phyloP scores from a whole-genome alignment of 495 filamentous ascomycete genomes.

The Aspergillus saccharolyticus region DNA sequence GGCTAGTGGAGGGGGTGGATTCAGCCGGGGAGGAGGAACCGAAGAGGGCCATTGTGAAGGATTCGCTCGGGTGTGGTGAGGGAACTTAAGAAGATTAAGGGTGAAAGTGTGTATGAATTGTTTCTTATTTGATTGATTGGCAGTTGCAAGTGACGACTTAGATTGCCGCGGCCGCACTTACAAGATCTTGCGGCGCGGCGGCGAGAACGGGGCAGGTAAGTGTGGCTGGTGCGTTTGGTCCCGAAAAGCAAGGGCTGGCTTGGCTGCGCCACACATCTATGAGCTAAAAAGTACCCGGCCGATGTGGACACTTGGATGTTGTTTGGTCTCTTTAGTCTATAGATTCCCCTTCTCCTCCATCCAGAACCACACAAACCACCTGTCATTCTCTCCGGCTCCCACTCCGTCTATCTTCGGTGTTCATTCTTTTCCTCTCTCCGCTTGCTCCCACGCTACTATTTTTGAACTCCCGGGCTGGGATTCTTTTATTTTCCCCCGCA shows the following conservation, averaged over 20 bases:
- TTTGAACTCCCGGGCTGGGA: slow-evolving; percentile 1
- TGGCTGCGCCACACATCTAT: slow-evolving; percentile 23
- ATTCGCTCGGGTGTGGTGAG: neutral
- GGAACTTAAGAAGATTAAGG: neutral
- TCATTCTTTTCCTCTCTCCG: slow-evolving; percentile 11
- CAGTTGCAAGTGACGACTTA: neutral
- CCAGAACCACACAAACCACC: slow-evolving; percentile 5
- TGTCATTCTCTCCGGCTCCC: slow-evolving; percentile 17
- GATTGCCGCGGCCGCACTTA: neutral
- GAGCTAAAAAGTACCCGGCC: neutral
- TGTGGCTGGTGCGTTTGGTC: slow-evolving; percentile 23
- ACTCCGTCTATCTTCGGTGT: slow-evolving; percentile 8
- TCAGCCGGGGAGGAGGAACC: slow-evolving; percentile 26
- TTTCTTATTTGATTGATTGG: too few relatives aligned
- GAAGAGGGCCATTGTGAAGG: slow-evolving; percentile 34
- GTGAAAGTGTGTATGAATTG: too few relatives aligned
- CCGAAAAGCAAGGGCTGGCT: too few relatives aligned
- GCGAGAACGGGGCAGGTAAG: neutral
- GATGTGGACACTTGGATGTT: slow-evolving; percentile 34
- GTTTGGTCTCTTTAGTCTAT: neutral
- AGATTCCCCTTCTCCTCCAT: slow-evolving; percentile 14
- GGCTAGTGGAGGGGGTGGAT: slow-evolving; percentile 31
- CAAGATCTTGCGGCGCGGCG: neutral
- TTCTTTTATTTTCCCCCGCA: neutral
- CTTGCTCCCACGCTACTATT: neutral